Evolutionary conservation across 495 filamentous ascomycete genomes (phyloP).

Genomic region (Parachaetomium inaequale): DNA sequence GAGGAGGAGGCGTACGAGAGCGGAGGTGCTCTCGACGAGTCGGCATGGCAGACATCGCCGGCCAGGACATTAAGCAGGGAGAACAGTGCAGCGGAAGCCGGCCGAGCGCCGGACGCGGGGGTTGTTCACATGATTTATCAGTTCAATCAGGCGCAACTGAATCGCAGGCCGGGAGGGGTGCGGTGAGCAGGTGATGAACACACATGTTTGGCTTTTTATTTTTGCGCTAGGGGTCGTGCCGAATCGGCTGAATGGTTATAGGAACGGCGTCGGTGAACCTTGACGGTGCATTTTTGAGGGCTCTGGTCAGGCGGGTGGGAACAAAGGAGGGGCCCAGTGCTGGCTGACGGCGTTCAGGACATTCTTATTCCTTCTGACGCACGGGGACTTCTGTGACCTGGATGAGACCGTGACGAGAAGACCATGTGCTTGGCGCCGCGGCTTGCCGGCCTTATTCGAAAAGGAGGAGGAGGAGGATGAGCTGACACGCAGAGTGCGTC

Average conservation of each 20-base stretch:
- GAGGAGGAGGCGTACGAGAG: slow-evolving; percentile 54
- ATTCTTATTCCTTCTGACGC: too few species aligned
- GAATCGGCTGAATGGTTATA: background rate
- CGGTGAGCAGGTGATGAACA: slow-evolving; percentile 24
- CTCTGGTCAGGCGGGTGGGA: too few species aligned
- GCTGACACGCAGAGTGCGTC: too few species aligned
- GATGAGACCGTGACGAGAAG: background rate
- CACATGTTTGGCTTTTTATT: background rate
- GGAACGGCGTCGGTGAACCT: background rate
- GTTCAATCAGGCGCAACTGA: slow-evolving; percentile 80
- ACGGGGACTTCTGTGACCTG: background rate
- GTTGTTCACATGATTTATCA: slow-evolving; percentile 87
- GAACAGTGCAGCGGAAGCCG: slow-evolving; percentile 32
- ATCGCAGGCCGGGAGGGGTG: slow-evolving; percentile 43
- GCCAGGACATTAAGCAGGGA: slow-evolving; percentile 41
- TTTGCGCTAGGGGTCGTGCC: background rate
- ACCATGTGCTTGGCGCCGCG: background rate
- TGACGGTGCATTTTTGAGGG: too few species aligned
- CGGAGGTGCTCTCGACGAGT: slow-evolving; percentile 45
- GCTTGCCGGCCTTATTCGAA: background rate
- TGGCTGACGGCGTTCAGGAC: too few species aligned
- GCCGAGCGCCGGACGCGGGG: slow-evolving; percentile 49
- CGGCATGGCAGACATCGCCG: slow-evolving; percentile 52
- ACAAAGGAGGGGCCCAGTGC: too few species aligned
- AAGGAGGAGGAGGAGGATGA: background rate